A percentile compares a stretch with the other conserved stretches of the same genome.
These are phyloP conservation scores for Coemansia pectinata DNA, from an alignment of 192 early-diverging fungal species.

Conservation along the genomic window DNA sequence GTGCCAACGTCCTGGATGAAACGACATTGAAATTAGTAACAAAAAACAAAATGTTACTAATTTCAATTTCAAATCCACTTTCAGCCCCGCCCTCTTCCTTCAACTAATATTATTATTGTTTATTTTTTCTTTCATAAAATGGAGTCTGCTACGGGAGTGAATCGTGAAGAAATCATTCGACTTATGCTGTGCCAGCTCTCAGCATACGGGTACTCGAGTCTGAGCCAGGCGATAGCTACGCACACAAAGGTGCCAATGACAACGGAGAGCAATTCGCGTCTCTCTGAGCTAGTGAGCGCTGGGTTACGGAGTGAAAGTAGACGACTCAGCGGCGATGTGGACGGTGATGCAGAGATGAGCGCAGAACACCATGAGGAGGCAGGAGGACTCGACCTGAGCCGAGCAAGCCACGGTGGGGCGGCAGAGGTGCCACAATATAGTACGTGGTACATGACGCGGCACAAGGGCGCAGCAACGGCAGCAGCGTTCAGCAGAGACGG, in stretches of 20 bases:
- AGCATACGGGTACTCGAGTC: slow-evolving; percentile 57
- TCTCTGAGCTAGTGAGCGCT: slow-evolving; percentile 63
- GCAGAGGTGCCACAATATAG: slow-evolving; percentile 57
- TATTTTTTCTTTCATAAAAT: not conserved
- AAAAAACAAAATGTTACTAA: too few species aligned
- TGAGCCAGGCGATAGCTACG: slow-evolving; percentile 63
- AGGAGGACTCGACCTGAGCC: slow-evolving; percentile 23
- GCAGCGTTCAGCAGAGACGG: slow-evolving; percentile 69
- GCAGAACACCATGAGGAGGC: slow-evolving; percentile 13
- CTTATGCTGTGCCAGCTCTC: slow-evolving; percentile 55
- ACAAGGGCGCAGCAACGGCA: slow-evolving; percentile 70
- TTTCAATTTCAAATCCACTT: too few species aligned
- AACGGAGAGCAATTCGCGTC: slow-evolving; percentile 60
- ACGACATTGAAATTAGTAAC: too few species aligned
- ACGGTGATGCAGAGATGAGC: slow-evolving; percentile 8
- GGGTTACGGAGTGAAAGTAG: slow-evolving; percentile 60
- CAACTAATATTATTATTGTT: not conserved
- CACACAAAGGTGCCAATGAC: slow-evolving; percentile 65
- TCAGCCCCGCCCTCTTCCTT: too few species aligned
- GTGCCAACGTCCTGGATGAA: too few species aligned
- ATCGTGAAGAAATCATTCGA: slow-evolving; percentile 37
- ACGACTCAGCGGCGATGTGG: slow-evolving; percentile 26
- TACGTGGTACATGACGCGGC: slow-evolving; percentile 74
- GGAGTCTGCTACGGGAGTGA: slow-evolving; percentile 6
- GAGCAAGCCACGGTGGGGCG: slow-evolving; percentile 3